Evolutionary conservation across 345 rosid species (phyloP), one percentile per base, ranked within the genome.

Genomic region (Gossypium australe): DNA sequence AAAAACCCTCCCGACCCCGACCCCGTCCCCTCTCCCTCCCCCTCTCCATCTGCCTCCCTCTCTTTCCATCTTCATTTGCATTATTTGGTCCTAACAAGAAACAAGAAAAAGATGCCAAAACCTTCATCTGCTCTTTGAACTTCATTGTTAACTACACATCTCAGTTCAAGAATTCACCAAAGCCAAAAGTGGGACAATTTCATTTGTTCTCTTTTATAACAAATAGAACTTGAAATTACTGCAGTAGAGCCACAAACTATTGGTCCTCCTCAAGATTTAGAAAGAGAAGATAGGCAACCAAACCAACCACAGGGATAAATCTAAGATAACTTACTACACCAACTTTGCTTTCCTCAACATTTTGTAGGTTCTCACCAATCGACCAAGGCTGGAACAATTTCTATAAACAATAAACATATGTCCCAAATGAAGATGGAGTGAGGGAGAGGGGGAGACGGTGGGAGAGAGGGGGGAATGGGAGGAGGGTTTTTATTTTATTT

Each of bases 361-460:
- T 93, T 75, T 64, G 84, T 62, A 93, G 81, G 84, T 95, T 93
- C 56, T 88, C 97, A 69, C 93, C 94, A 2, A 90, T 91, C 82
- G 93, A 74, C 98, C 96, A 93, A n/a, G 93, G 97, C 90, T 95
- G 99, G 82, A 95, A 95, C 63, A 91, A 67, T 55, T 80, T 85
- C 87, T 95, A 93, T 7, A 95, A 81, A 79, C 84, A 74, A 93
- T 7, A 95, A 81, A 79, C 84, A 74, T 41, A 95, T 87, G 85
- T 95, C 97, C 97, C 98, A 93, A 38, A 93, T 82, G 86, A 91
- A 91, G 18, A 27, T 27, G 29, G 29, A 27, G 29, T 2, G 29
- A 27, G 29, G 29, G 29, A 27, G 29, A 27, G 29, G 29, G 29
- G 3, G 29, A 27, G 29, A 27, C 29, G 29, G 29, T 27, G 3